Percentiles rank a stretch among this genome's conserved stretches.
phyloP scores from a whole-genome alignment of 805 yeast species.

The Cyberlindnera americana region DNA sequence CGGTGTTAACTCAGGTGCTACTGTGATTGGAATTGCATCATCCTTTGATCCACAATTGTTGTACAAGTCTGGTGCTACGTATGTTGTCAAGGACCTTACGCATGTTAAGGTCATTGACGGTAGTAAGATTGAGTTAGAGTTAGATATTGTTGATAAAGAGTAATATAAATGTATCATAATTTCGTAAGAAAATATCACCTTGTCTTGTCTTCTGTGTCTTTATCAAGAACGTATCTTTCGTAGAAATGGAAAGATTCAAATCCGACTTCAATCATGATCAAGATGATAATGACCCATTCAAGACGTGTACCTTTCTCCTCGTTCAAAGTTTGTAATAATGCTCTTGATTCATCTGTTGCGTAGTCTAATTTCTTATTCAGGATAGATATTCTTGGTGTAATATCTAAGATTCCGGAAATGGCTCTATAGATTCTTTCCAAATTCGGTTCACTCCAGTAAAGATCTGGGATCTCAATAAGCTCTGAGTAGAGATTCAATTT shows the following conservation, averaged over 20 bases:
- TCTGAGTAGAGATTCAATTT: constrained; percentile 83
- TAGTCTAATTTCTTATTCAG: constrained; percentile 85
- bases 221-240: constrained; percentile 40
- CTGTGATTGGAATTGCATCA: constrained; percentile 79
- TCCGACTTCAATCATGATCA: constrained; percentile 81
- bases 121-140: constrained; percentile 20
- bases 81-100: constrained; percentile 69
- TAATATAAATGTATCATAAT: background rate
- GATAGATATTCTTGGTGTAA: constrained; percentile 71
- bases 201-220: too few relatives aligned
- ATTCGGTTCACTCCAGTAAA: constrained; percentile 90
- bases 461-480: constrained; percentile 86
- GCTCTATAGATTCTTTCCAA: constrained; percentile 72
- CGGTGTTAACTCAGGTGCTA: constrained; percentile 82
- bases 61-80: constrained; percentile 74
- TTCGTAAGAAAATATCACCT: too few relatives aligned
- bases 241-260: constrained; percentile 77
- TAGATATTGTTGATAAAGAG: constrained; percentile 23
- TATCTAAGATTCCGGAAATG: constrained; percentile 69
- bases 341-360: constrained; percentile 84
- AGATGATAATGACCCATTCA: constrained; percentile 84
- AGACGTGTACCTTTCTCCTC: constrained; percentile 73
- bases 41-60: constrained; percentile 52
- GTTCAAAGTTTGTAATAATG: constrained; percentile 66
- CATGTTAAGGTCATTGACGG: constrained; percentile 27